Evolutionary conservation across 176 grass and related monocot species (phyloP), one percentile per base, ranked within the genome.

Genomic region (Avena sativa): DNA sequence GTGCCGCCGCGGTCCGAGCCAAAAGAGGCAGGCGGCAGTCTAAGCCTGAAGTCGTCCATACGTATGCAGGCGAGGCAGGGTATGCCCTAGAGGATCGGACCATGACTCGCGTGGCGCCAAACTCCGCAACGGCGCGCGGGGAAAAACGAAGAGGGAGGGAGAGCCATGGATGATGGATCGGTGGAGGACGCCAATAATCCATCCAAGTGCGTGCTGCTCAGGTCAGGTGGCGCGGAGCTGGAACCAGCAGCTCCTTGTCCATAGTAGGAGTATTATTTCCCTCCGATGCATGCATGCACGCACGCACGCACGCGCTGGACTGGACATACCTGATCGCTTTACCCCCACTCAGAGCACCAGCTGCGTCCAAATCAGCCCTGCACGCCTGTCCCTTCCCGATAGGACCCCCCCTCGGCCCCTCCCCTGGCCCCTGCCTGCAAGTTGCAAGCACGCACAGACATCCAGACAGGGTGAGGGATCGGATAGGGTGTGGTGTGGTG

Each of bases 171-270:
- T 9, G 28, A 23, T 9, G 8, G 28, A 40, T 2, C 47, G 19
- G n/a, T 21, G 17, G 46, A 70, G 40, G 9, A 26, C 11, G 46
- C 46, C 73, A 52, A 34, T 6, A 13, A 34, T 72, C 70, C 46
- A 16, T 51, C 72, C 25, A 36, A 34, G 64, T 15, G 48, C 79
- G 64, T 15, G 48, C 79, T 17, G 78, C 23, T 80, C 78, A 80
- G 78, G 14, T 80, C 78, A 80, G 78, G n/a, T 80, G 78, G 78
- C 59, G n/a, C 40, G n/a, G 58, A 17, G 71, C 79, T 88, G 50
- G n/a, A 65, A 65, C 21, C 61, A 12, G 47, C 61, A 12, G 47
- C 14, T 75, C 40, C 14, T 63, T 66, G 30, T 63, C 79, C 20
- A 23, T 34, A n/a, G n/a, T n/a, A n/a, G n/a, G n/a, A n/a, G n/a